Evolutionary conservation across 2,329 filamentous ascomycete species (phyloP).

Genomic region (Pseudogymnoascus sp.): DNA sequence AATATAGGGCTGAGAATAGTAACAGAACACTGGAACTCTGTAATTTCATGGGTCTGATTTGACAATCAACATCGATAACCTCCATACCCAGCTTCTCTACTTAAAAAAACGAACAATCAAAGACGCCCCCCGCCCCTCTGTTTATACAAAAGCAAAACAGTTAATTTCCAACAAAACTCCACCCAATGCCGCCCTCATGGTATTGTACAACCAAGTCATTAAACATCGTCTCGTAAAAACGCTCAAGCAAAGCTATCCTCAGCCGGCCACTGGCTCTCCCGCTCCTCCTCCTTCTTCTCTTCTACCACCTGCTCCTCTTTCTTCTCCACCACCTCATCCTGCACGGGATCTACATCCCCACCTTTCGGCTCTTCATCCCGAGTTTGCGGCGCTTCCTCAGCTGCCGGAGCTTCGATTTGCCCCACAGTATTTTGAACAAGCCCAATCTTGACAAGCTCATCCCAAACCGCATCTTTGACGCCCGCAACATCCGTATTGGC

Average conservation of each 20-base stretch:
- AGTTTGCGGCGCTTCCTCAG: neutral
- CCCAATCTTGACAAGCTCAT: slow-evolving; percentile 21
- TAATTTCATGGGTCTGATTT: neutral
- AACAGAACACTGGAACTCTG: neutral
- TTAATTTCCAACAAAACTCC: slow-evolving; percentile 4
- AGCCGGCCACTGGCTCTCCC: slow-evolving; percentile 20
- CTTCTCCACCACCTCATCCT: slow-evolving; percentile 8
- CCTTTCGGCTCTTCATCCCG: neutral
- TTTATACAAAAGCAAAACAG: slow-evolving; percentile 8
- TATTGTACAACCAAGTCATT: slow-evolving; percentile 16
- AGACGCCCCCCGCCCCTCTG: slow-evolving; percentile 1
- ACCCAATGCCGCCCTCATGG: neutral
- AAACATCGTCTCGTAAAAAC: slow-evolving; percentile 15
- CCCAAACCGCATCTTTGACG: slow-evolving; percentile 46
- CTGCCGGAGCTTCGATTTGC: slow-evolving; percentile 6
- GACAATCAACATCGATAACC: neutral
- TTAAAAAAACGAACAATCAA: neutral
- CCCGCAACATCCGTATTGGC: slow-evolving; percentile 33
- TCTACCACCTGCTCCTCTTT: neutral
- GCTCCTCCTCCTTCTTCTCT: neutral
- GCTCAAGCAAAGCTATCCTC: slow-evolving; percentile 28
- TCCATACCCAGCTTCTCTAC: neutral
- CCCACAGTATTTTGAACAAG: slow-evolving; percentile 3
- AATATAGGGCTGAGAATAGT: neutral
- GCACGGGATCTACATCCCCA: neutral